A percentile compares a stretch with the other conserved stretches of the same genome.
Evolutionary conservation across 805 yeast species (phyloP).

Genomic region (Teunomyces atbi): DNA sequence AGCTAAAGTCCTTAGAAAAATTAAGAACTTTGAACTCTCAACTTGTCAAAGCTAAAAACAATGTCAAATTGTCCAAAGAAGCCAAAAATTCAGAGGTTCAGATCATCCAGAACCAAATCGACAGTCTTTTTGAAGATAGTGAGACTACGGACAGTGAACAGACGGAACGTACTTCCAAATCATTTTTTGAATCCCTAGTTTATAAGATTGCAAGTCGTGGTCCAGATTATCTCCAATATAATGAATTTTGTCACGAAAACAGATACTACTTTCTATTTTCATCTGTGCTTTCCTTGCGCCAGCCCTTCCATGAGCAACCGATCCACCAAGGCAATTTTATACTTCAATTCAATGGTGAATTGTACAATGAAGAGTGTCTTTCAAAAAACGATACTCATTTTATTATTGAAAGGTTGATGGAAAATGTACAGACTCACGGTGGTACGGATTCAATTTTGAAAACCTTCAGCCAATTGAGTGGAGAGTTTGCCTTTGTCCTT

Average conservation of each 20-base stretch:
- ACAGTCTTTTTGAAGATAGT: slow-evolving; percentile 7
- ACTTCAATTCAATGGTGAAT: slow-evolving; percentile 88
- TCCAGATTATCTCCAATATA: slow-evolving; percentile 47
- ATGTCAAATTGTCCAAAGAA: slow-evolving; percentile 20
- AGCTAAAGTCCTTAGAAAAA: slow-evolving; percentile 24
- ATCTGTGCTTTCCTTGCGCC: slow-evolving; percentile 76
- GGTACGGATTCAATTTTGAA: slow-evolving; percentile 34
- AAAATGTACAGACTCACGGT: slow-evolving; percentile 10
- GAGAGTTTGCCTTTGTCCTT: slow-evolving; percentile 78
- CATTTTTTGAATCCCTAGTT: slow-evolving; percentile 2
- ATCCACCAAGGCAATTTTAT: slow-evolving; percentile 27
- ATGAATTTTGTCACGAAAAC: slow-evolving; percentile 9
- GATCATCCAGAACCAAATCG: slow-evolving; percentile 14
- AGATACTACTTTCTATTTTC: slow-evolving; percentile 45
- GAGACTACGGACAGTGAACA: slow-evolving; percentile 3
- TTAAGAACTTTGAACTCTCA: slow-evolving; percentile 27
- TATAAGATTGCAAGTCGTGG: slow-evolving; percentile 45
- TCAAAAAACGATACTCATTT: slow-evolving; percentile 62
- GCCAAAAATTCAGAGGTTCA: slow-evolving; percentile 10
- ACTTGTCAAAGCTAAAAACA: slow-evolving; percentile 25
- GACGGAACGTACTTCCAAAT: neutral
- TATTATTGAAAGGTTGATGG: slow-evolving; percentile 38
- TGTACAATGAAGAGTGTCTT: slow-evolving; percentile 61
- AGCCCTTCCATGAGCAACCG: slow-evolving; percentile 81
- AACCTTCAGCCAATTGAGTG: slow-evolving; percentile 51